phyloP scores from a whole-genome alignment of 371 early-diverging fungal species.

The Globomyces sp. region DNA sequence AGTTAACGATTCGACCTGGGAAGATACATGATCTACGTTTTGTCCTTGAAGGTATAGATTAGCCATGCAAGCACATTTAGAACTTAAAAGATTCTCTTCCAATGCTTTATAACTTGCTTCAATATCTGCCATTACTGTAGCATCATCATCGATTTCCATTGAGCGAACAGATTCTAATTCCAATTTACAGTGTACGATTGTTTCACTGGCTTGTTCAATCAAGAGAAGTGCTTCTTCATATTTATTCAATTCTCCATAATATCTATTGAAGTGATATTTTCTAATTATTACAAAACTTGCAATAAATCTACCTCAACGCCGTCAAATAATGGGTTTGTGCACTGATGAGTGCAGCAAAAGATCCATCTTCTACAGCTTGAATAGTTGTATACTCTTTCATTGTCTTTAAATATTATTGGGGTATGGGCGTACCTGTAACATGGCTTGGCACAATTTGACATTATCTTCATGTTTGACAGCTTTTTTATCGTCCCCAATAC shows the following conservation, averaged over 20 bases:
- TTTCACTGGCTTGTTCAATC: not conserved
- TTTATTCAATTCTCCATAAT: not conserved
- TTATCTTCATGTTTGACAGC: not conserved
- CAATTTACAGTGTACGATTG: not conserved
- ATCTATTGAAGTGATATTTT: not conserved
- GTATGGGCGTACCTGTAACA: not conserved
- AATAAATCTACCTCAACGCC: not conserved
- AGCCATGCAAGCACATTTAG: too few species aligned
- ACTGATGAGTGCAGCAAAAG: too few species aligned
- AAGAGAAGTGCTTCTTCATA: not conserved
- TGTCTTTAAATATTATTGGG: not conserved
- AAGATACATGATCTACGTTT: not conserved
- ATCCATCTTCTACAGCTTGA: not conserved
- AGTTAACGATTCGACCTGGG: not conserved
- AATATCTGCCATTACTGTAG: not conserved
- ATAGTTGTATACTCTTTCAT: not conserved
- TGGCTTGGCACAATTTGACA: constrained; percentile 2
- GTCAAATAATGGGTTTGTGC: too few species aligned
- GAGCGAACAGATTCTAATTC: not conserved
- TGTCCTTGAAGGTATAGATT: not conserved
- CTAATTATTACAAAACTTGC: not conserved
- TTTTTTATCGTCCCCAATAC: too few species aligned
- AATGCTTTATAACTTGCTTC: not conserved
- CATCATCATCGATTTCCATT: not conserved
- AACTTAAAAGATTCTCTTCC: not conserved